Percentiles rank a stretch among this genome's conserved stretches.
These are phyloP conservation scores for Starmerella floricola DNA, from an alignment of 805 yeast genomes.

Conservation along the genomic window DNA sequence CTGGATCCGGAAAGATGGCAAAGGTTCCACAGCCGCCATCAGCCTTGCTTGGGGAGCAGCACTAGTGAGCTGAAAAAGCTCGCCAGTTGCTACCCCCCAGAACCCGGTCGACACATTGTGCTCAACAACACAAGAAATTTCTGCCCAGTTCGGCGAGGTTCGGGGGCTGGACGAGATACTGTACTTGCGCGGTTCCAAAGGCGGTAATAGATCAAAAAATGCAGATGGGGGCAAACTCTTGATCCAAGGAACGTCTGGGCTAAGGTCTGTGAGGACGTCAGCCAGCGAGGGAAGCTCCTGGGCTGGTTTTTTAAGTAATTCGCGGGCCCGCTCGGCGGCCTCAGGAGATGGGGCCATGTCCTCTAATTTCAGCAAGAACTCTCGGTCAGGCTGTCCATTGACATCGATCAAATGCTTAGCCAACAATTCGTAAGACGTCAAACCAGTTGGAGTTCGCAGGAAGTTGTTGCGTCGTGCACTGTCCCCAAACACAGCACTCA, in stretches of 20 bases:
- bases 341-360: slow-evolving; percentile 55
- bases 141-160: slow-evolving; percentile 53
- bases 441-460: slow-evolving; percentile 45
- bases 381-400: slow-evolving; percentile 71
- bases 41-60: neutral
- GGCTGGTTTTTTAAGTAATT: slow-evolving; percentile 43
- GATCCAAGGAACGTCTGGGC: slow-evolving; percentile 50
- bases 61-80: slow-evolving; percentile 1
- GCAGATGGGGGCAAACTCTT: slow-evolving; percentile 52
- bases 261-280: slow-evolving; percentile 47
- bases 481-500: slow-evolving; percentile 39
- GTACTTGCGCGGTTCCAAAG: slow-evolving; percentile 69
- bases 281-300: slow-evolving; percentile 48
- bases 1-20: slow-evolving; percentile 71
- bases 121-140: slow-evolving; percentile 72
- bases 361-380: slow-evolving; percentile 48
- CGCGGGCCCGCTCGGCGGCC: slow-evolving; percentile 31
- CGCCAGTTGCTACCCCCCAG: slow-evolving; percentile 21
- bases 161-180: slow-evolving; percentile 71
- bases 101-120: slow-evolving; percentile 8
- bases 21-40: slow-evolving; percentile 35
- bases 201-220: slow-evolving; percentile 54
- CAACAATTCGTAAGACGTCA: slow-evolving; percentile 60
- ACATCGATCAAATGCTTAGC: slow-evolving; percentile 66
- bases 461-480: slow-evolving; percentile 29